Conservation (phyloP, 345 rosid species). For the Chamaenerion angustifolium region DNA sequence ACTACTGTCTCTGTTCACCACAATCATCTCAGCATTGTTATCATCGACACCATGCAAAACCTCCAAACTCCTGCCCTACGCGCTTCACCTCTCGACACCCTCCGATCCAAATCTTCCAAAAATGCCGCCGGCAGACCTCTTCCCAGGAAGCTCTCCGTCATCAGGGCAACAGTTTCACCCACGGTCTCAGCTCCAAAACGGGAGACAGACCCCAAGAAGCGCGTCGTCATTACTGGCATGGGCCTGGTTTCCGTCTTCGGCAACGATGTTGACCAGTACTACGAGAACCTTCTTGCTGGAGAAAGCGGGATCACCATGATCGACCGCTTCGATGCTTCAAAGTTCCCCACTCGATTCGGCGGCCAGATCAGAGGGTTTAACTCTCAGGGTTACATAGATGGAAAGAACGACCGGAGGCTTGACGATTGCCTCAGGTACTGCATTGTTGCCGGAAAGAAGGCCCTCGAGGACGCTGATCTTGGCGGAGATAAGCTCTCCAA, state of each 20-base stretch:
- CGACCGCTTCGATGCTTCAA: constrained; percentile 74
- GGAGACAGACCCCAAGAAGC: constrained; percentile 19
- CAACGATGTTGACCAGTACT: constrained; percentile 61
- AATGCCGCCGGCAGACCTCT: too few relatives aligned
- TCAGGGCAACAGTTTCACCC: too few relatives aligned
- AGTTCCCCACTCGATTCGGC: constrained; percentile 35
- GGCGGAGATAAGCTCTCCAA: constrained; percentile 52
- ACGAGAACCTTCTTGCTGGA: constrained; percentile 77
- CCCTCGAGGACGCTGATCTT: constrained; percentile 77
- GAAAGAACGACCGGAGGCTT: constrained; percentile 83
- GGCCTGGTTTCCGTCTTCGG: constrained; percentile 83
- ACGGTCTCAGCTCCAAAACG: too few relatives aligned
- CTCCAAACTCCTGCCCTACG: too few relatives aligned
- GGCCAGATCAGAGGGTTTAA: constrained; percentile 47
- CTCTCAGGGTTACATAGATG: constrained; percentile 80
- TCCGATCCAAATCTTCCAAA: too few relatives aligned
- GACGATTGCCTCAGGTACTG: constrained; percentile 92
- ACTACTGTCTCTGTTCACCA: too few relatives aligned
- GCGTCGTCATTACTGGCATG: constrained; percentile 96
- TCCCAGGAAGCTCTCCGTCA: too few relatives aligned
- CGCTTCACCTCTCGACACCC: too few relatives aligned
- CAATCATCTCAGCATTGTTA: too few relatives aligned
- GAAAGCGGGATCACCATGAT: constrained; percentile 77
- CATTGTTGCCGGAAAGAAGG: constrained; percentile 92
- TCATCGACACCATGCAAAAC: too few relatives aligned